phyloP scores from a whole-genome alignment of 805 yeast species.

The Candida awuae region DNA sequence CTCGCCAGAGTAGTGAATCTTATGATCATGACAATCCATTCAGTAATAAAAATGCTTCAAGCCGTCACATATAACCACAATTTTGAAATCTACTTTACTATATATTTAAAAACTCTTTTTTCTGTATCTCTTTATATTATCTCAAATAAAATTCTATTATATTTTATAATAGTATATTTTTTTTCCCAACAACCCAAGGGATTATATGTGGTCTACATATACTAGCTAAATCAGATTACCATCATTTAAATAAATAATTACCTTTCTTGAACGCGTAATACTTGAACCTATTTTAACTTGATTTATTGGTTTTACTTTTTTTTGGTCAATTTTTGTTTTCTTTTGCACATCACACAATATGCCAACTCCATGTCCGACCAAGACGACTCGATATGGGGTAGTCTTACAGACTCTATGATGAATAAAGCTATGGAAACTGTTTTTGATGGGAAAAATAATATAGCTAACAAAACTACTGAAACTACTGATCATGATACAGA shows the following conservation, averaged over 20 bases:
- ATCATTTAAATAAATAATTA: no score
- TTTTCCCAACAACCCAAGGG: no score
- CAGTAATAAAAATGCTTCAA: conserved; percentile 1
- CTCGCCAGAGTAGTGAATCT: neutral
- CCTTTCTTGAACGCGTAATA: no score
- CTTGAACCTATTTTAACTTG: no score
- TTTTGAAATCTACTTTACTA: no score
- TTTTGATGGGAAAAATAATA: neutral
- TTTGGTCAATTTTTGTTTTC: neutral
- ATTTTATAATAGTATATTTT: no score
- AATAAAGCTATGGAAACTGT: neutral
- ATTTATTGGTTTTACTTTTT: no score
- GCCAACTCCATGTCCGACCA: neutral
- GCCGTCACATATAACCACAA: conserved; percentile 1
- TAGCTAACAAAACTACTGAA: neutral
- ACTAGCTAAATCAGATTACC: no score
- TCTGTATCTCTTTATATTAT: neutral
- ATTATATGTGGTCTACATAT: no score
- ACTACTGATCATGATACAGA: conserved; percentile 1
- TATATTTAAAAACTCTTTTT: no score
- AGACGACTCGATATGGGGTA: conserved; percentile 5
- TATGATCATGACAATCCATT: conserved; percentile 5
- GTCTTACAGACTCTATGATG: conserved; percentile 4
- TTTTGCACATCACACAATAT: neutral
- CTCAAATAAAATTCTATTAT: no score